Conservation (phyloP, 352 stramenopile species). For the Globisporangium radiosum region DNA sequence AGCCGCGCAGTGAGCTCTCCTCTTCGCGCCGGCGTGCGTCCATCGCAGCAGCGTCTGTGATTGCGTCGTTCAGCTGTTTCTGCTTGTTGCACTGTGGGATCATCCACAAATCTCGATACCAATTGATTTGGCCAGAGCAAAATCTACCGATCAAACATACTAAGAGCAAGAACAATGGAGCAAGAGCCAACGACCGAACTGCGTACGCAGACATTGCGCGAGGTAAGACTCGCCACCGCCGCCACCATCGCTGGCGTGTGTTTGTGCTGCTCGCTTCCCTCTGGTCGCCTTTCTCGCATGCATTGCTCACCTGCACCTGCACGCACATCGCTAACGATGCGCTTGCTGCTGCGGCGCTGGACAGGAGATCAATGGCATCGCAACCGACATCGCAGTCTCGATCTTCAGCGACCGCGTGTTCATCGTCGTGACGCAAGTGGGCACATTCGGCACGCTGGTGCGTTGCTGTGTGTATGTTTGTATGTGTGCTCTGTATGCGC, state of each 20-base stretch:
- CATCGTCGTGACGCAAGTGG: slow-evolving; percentile 73
- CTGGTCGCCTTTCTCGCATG: neutral
- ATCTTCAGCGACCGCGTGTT: slow-evolving; percentile 81
- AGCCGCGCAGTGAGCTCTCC: slow-evolving; percentile 40
- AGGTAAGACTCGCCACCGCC: slow-evolving; percentile 15
- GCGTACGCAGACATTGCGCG: slow-evolving; percentile 32
- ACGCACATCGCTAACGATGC: neutral
- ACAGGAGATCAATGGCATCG: slow-evolving; percentile 69
- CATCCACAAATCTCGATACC: neutral
- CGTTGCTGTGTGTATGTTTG: neutral
- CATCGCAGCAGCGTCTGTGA: neutral
- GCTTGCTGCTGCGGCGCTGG: neutral
- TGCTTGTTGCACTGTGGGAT: neutral
- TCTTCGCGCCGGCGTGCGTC: slow-evolving; percentile 21
- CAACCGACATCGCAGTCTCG: slow-evolving; percentile 65
- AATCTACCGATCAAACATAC: neutral
- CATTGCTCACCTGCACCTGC: neutral
- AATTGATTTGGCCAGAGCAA: neutral
- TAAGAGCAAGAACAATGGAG: slow-evolving; percentile 2
- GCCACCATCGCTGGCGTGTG: too few relatives aligned
- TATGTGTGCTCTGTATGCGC: neutral
- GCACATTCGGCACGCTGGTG: slow-evolving; percentile 78
- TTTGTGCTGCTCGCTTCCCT: neutral
- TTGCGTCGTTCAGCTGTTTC: too few relatives aligned
- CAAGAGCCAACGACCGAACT: slow-evolving; percentile 15